Conservation (phyloP, 2,329 filamentous ascomycete species). For the Cadophora malorum region DNA sequence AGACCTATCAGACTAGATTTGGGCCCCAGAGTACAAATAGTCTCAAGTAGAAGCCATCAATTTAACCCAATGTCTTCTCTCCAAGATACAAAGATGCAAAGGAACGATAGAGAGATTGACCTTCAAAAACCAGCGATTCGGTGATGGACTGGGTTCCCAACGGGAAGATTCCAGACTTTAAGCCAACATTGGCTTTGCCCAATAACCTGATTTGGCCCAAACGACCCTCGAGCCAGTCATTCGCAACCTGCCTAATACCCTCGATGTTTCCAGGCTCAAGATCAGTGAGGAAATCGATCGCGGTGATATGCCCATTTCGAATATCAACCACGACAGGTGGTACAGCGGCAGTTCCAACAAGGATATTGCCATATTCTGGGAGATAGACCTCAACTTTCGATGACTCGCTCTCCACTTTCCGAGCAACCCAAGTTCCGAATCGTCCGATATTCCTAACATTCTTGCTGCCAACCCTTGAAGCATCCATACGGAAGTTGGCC, state of each 20-base stretch:
- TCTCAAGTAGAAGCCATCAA: constrained; percentile 21
- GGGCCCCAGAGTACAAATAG: constrained; percentile 17
- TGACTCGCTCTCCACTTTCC: constrained; percentile 74
- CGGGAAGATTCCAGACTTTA: constrained; percentile 81
- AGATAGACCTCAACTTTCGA: constrained; percentile 79
- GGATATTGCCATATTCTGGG: constrained; percentile 79
- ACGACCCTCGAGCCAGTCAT: constrained; percentile 86
- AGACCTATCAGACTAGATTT: constrained; percentile 33
- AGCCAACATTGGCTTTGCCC: constrained; percentile 73
- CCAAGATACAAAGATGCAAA: constrained; percentile 67
- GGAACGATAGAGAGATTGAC: constrained; percentile 74
- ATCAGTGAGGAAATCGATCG: constrained; percentile 80
- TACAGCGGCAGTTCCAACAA: constrained; percentile 78
- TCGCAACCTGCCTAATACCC: constrained; percentile 78
- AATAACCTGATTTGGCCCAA: constrained; percentile 73
- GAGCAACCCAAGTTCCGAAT: constrained; percentile 80
- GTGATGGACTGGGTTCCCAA: constrained; percentile 79
- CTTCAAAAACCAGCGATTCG: constrained; percentile 80
- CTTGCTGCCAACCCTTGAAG: constrained; percentile 72
- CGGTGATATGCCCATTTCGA: constrained; percentile 76
- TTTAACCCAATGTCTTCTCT: constrained; percentile 57
- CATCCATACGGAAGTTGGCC: constrained; percentile 82
- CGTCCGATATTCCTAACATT: constrained; percentile 77
- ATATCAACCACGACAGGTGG: constrained; percentile 80
- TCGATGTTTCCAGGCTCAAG: constrained; percentile 78